phyloP scores from a whole-genome alignment of 768 basidiomycete species.

The Podaxis sp. region DNA sequence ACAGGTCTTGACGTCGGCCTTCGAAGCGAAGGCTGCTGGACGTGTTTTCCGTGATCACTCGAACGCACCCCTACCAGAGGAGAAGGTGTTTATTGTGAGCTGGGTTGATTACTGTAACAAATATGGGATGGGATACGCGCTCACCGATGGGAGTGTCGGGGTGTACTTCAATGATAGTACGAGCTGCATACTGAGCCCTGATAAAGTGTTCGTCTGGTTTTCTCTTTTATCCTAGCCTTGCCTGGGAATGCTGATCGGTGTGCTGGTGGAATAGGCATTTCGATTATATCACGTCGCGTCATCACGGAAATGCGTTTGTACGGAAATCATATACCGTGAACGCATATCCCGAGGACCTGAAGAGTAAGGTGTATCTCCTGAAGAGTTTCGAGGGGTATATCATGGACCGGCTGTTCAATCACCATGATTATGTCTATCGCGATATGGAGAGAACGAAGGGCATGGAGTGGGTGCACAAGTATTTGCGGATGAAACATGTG shows the following conservation, averaged over 20 bases:
- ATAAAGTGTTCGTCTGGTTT: constrained; percentile 65
- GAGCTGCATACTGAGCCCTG: constrained; percentile 76
- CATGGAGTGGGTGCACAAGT: constrained; percentile 96
- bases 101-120: constrained; percentile 99
- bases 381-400: constrained; percentile 95
- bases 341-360: constrained; percentile 75
- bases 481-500: constrained; percentile 94
- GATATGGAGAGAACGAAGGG: constrained; percentile 66
- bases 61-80: constrained; percentile 34
- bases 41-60: constrained; percentile 53
- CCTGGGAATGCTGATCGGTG: not conserved
- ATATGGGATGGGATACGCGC: constrained; percentile 99
- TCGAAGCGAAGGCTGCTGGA: constrained; percentile 62
- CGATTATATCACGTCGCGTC: constrained; percentile 77
- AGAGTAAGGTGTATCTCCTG: constrained; percentile 87
- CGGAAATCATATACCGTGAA: constrained; percentile 69
- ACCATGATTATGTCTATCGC: constrained; percentile 78
- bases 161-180: constrained; percentile 98
- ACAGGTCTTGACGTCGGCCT: constrained; percentile 48
- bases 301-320: constrained; percentile 61
- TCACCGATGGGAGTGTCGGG: constrained; percentile 92
- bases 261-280: constrained; percentile 57
- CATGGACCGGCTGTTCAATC: constrained; percentile 82
- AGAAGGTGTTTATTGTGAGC: constrained; percentile 90
- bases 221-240: not conserved